phyloP scores from a whole-genome alignment of 139 green algal species.

The Astrephomene gubernaculifera region DNA sequence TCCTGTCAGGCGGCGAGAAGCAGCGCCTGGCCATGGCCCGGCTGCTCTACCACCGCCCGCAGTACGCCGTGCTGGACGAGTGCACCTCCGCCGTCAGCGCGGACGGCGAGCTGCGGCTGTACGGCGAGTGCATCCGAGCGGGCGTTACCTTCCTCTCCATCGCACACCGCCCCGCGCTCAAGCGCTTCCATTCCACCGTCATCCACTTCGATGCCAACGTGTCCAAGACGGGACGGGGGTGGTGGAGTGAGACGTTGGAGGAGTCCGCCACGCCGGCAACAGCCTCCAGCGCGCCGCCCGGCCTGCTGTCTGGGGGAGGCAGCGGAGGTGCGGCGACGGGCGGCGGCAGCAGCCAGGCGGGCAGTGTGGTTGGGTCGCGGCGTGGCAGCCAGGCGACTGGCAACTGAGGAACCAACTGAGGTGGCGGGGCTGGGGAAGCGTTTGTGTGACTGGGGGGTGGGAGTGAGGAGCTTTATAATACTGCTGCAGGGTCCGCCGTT shows the following conservation, averaged over 20 bases:
- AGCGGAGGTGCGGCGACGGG: no score
- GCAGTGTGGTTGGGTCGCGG: no score
- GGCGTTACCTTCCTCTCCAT: slow-evolving; percentile 95
- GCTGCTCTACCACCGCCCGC: slow-evolving; percentile 85
- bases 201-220: slow-evolving; percentile 71
- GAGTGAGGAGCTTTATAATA: no score
- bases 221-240: slow-evolving; percentile 44
- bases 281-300: neutral
- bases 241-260: slow-evolving; percentile 30
- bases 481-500: no score
- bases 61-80: slow-evolving; percentile 93
- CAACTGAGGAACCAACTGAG: no score
- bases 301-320: no score
- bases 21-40: slow-evolving; percentile 93
- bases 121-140: slow-evolving; percentile 63
- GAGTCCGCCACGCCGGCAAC: neutral
- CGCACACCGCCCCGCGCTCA: slow-evolving; percentile 79
- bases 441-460: no score
- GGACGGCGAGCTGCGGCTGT: slow-evolving; percentile 58
- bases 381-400: no score
- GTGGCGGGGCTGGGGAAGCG: no score
- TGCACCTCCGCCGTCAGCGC: slow-evolving; percentile 85
- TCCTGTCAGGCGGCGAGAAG: slow-evolving; percentile 90
- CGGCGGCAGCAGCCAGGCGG: no score
- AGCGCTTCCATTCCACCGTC: slow-evolving; percentile 68